phyloP scores from a whole-genome alignment of 2,329 filamentous ascomycete species.

The Scedosporium dehoogii region DNA sequence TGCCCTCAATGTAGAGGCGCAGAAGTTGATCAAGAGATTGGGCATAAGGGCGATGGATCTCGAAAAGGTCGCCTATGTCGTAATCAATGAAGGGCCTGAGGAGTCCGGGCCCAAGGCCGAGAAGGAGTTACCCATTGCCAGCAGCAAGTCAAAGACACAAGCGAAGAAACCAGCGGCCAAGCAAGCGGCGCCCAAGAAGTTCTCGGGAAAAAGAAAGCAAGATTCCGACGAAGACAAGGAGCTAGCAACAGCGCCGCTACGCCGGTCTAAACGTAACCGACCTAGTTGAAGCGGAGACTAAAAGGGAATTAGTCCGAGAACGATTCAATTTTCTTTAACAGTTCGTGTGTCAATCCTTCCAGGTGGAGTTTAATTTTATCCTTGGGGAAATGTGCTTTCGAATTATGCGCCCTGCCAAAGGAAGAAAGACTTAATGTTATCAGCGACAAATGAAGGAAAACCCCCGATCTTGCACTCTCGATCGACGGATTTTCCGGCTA shows the following conservation, averaged over 20 bases:
- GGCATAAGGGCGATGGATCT: slow-evolving; percentile 49
- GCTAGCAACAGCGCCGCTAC: background rate
- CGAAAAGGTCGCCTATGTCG: slow-evolving; percentile 62
- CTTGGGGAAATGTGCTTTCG: background rate
- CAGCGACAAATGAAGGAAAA: background rate
- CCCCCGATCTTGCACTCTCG: background rate
- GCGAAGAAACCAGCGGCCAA: background rate
- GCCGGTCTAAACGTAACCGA: slow-evolving; percentile 3
- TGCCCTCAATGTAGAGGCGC: slow-evolving; percentile 35
- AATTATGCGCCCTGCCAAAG: background rate
- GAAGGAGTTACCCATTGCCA: background rate
- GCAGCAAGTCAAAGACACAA: background rate
- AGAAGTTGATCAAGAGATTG: slow-evolving; percentile 35
- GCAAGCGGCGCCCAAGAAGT: background rate
- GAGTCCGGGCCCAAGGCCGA: background rate
- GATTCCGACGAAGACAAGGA: background rate
- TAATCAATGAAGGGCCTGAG: slow-evolving; percentile 34
- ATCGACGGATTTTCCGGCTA: background rate
- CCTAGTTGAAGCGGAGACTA: background rate
- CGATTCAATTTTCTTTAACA: background rate
- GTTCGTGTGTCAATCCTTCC: background rate
- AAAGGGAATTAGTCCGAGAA: background rate
- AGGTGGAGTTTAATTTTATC: background rate
- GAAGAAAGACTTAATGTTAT: background rate
- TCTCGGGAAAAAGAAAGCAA: slow-evolving; percentile 3